Base-by-base conservation (phyloP, 192 early-diverging fungal species). In the Coemansia sp. region DNA sequence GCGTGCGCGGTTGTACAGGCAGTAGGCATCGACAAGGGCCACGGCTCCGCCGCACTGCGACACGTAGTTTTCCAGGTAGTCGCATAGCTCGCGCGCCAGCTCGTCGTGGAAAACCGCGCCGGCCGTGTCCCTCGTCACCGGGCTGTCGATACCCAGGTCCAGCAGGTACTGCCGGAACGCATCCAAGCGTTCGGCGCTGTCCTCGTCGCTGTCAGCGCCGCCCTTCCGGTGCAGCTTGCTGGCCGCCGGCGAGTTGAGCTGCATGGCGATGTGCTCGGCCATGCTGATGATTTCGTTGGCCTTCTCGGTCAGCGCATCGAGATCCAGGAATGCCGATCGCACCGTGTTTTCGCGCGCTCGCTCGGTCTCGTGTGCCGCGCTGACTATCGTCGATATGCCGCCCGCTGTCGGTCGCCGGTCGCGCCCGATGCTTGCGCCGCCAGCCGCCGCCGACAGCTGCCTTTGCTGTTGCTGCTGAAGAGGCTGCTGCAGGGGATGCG, bases 1-100 rank as follows among this genome's bases (percentile, higher is more conserved):
- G 50, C 96, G 86, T 6, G 94, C 96, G 4, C 94, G 87, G 69
- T 98, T 98, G 70, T 93, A 95, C 42, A 98, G 65, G 67, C 95
- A 97, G 73, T 95, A 98, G 9, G 94, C 82, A 64, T 97, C 95
- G 6, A 90, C 86, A 1, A 98, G 76, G 20, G 93, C 74, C 71
- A 93, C 90, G 24, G 93, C 92, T 2, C 87, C 89, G 42, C 86
- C 84, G 42, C 85, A 62, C 16, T 83, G 79, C 20, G 77, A 69
- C 11, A 95, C 75, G 23, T 92, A 76, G 42, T 85, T 88, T 22
- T 82, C 70, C 27, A 95, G 69, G 54, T 94, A 95, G 36, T 95
- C 91, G 20, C 87, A 85, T 19, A 98, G 75, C 76, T 98, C 89
- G 28, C 86, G 75, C 7, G 94, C 88, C 30, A 98, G 84, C 61